These are phyloP conservation scores for Mesembryanthemum crystallinum DNA, from an alignment of 148 eudicot genomes.

Conservation along the genomic window DNA sequence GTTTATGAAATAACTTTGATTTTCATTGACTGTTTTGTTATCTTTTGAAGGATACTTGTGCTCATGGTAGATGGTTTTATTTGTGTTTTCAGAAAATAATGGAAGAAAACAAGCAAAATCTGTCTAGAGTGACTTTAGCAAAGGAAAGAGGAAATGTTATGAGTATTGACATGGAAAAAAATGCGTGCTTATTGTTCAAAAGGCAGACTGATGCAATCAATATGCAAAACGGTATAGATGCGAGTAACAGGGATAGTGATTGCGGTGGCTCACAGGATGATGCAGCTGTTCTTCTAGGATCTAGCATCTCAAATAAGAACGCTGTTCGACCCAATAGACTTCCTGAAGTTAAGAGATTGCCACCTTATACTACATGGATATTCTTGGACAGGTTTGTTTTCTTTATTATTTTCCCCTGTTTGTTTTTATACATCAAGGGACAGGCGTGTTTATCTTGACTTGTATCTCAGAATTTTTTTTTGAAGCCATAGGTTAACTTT, in stretches of 20 bases:
- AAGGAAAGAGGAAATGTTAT: conserved; percentile 56
- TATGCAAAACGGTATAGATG: conserved; percentile 68
- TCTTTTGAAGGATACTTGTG: not conserved
- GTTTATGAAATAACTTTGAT: not conserved
- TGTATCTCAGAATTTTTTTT: no score
- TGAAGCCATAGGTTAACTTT: not conserved
- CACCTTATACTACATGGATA: conserved; percentile 94
- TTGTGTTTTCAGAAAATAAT: conserved; percentile 51
- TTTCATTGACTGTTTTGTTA: not conserved
- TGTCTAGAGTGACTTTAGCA: conserved; percentile 49
- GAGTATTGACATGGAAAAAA: conserved; percentile 28
- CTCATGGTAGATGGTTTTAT: conserved; percentile 18
- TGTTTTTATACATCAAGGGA: no score
- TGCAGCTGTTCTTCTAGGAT: conserved; percentile 80
- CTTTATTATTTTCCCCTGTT: not conserved
- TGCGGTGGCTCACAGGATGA: conserved; percentile 71
- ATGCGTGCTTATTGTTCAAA: conserved; percentile 54
- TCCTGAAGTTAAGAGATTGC: conserved; percentile 67
- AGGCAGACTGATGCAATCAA: conserved; percentile 77
- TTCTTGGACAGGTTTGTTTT: conserved; percentile 75
- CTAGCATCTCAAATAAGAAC: conserved; percentile 74
- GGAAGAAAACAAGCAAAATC: conserved; percentile 69
- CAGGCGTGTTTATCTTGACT: no score
- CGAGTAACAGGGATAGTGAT: conserved; percentile 50
- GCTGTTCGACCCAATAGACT: conserved; percentile 81